Evolutionary conservation across 139 green algal genomes (phyloP), one percentile per base, ranked within the genome.

Genomic region (Micromonas pusilla): DNA sequence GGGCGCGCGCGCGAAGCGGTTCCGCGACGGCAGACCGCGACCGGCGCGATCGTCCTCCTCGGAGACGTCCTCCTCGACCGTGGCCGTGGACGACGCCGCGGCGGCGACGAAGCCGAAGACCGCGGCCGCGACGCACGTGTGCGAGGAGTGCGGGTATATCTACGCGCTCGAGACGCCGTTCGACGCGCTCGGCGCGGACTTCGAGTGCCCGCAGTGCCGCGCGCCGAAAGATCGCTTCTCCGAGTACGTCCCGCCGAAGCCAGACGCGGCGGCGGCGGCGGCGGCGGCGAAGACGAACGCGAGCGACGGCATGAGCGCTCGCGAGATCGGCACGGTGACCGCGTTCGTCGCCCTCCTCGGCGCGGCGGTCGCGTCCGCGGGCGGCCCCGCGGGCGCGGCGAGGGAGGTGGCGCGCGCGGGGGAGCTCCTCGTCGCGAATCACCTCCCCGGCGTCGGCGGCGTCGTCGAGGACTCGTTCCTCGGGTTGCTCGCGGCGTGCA

Each of bases 211-310:
- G 26, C 91, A 94, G 85, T 97, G 94, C 88, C 89, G 92, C 66
- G 94, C 94, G 0, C 91, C 92, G 78, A 96, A 93, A 84, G 89
- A 88, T 72, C 92, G 94, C 78, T 98, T 98, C 80, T 89, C 92
- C 0, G 39, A 63, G 0, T 98, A 96, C 77, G 90, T 98, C 73
- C 72, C 86, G 0, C 80, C 91, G 16, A 94, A 85, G 20, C 93
- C 88, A 76, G 90, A 83, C 78, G 45, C 45, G 63, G 32, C 23
- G 21, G 63, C 21, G 2, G 63, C 28, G 2, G 28, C 26, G 1
- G 63, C 28, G 1, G 63, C 28, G 2, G 28, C 63, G 2, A 1
- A 39, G 63, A 34, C 28, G 63, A 70, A 70, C 21, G 31, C 20
- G 28, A 16, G 20, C 21, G 3, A 1, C 20, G 23, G 20, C n/a